Evolutionary conservation across 2,329 filamentous ascomycete genomes (phyloP).

Genomic region (Juglanconis oblonga): DNA sequence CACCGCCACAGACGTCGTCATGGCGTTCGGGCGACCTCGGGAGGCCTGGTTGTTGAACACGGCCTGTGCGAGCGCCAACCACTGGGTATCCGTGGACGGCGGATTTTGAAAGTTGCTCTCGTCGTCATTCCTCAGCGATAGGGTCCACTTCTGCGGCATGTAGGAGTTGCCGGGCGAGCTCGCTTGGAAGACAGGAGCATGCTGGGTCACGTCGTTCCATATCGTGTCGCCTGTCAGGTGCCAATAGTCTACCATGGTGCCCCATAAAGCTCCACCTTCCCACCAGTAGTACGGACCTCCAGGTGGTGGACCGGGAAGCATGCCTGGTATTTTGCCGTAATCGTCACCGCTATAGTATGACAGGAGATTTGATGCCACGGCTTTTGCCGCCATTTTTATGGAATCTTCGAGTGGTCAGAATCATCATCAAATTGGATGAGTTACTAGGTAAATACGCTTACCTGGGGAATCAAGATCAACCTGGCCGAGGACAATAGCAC

Average conservation of each 20-base stretch:
- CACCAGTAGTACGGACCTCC: constrained; percentile 61
- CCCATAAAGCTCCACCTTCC: constrained; percentile 62
- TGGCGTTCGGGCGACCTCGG: constrained; percentile 61
- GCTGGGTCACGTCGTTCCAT: constrained; percentile 46
- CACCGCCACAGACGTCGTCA: constrained; percentile 53
- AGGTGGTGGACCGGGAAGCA: constrained; percentile 46
- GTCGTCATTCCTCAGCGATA: constrained; percentile 52
- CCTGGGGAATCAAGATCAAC: constrained; percentile 19
- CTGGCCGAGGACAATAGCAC: constrained; percentile 10
- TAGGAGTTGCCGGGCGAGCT: constrained; percentile 25
- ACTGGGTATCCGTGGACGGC: constrained; percentile 44
- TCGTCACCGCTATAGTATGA: constrained; percentile 43
- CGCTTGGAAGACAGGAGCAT: constrained; percentile 27
- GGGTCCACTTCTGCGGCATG: constrained; percentile 29
- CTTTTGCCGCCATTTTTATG: constrained; percentile 35
- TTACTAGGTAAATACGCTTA: neutral
- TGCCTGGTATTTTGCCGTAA: constrained; percentile 41
- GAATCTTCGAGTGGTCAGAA: constrained; percentile 11
- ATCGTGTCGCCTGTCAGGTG: constrained; percentile 57
- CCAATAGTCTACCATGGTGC: constrained; percentile 63
- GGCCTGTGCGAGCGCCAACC: constrained; percentile 53
- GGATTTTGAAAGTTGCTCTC: constrained; percentile 56
- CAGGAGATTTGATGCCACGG: constrained; percentile 42
- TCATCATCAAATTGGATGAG: neutral
- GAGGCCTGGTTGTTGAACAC: constrained; percentile 58